phyloP scores from a whole-genome alignment of 495 filamentous ascomycete genomes.

The Xylaria telfairii region DNA sequence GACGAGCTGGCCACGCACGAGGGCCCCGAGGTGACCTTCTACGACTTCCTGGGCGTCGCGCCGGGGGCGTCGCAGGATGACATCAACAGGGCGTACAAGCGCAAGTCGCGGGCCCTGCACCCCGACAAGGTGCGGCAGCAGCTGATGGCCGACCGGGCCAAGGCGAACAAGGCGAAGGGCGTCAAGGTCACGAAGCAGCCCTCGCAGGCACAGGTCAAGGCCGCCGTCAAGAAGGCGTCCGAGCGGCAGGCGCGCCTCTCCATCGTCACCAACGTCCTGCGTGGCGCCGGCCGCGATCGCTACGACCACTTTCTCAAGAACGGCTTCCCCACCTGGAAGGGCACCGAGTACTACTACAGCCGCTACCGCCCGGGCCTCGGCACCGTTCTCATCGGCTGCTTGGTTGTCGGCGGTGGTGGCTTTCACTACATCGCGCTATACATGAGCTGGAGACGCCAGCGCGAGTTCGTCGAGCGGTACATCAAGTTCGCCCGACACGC shows the following conservation, averaged over 20 bases:
- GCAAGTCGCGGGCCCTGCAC: conserved; percentile 80
- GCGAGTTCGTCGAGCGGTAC: conserved; percentile 87
- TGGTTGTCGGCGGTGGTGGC: conserved; percentile 80
- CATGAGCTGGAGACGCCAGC: conserved; percentile 85
- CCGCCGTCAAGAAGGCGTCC: conserved; percentile 74
- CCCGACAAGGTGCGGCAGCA: conserved; percentile 93
- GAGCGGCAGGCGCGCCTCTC: conserved; percentile 83
- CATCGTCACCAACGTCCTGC: conserved; percentile 82
- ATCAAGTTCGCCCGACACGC: conserved; percentile 86
- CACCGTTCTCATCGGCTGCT: conserved; percentile 81
- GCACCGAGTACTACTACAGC: conserved; percentile 96
- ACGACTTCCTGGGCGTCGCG: conserved; percentile 83
- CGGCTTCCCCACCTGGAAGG: conserved; percentile 95
- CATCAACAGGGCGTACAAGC: conserved; percentile 91
- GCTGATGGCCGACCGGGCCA: conserved; percentile 74
- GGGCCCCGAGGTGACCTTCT: conserved; percentile 86
- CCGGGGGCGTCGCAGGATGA: conserved; percentile 81
- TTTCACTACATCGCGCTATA: conserved; percentile 85
- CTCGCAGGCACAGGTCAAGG: conserved; percentile 71
- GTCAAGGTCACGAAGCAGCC: conserved; percentile 74
- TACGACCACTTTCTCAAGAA: conserved; percentile 96
- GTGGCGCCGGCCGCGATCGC: conserved; percentile 76
- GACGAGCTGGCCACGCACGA: conserved; percentile 82
- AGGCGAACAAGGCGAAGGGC: conserved; percentile 55
- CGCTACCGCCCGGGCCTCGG: conserved; percentile 90